phyloP scores from a whole-genome alignment of 2,329 filamentous ascomycete species.

The Fusarium pilosicola region DNA sequence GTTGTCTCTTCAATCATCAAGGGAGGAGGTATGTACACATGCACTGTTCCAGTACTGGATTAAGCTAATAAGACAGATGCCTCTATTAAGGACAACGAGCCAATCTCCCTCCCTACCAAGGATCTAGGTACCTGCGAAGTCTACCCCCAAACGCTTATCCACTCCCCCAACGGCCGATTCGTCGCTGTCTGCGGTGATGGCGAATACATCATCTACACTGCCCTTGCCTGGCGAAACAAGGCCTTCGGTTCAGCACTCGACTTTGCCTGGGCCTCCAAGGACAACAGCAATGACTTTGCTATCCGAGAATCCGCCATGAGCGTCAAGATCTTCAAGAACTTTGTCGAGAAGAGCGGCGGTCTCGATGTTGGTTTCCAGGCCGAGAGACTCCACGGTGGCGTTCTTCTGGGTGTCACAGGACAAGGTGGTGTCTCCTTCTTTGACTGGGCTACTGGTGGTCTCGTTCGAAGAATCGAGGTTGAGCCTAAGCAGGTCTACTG shows the following conservation, averaged over 20 bases:
- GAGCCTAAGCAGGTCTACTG: conserved; percentile 84
- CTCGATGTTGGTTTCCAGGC: conserved; percentile 96
- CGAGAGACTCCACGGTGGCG: conserved; percentile 88
- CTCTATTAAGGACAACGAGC: conserved; percentile 85
- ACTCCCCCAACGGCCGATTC: conserved; percentile 95
- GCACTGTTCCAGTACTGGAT: neutral
- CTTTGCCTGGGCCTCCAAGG: conserved; percentile 96
- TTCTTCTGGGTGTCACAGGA: conserved; percentile 92
- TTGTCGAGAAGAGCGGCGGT: conserved; percentile 88
- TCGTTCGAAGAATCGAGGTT: conserved; percentile 92
- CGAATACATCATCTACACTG: conserved; percentile 99
- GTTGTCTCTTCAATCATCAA: conserved; percentile 96
- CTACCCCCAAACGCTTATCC: conserved; percentile 91
- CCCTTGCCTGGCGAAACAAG: conserved; percentile 96
- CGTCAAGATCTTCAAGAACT: conserved; percentile 98
- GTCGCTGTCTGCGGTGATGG: conserved; percentile 88
- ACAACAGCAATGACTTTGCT: conserved; percentile 98
- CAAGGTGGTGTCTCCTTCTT: conserved; percentile 96
- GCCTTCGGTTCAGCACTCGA: conserved; percentile 95
- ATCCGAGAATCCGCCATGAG: conserved; percentile 94
- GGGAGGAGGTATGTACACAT: conserved; percentile 68
- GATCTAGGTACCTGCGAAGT: conserved; percentile 96
- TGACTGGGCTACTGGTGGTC: conserved; percentile 89
- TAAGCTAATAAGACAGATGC: conserved; percentile 66
- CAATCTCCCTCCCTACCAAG: conserved; percentile 88